Evolutionary conservation across 2,329 filamentous ascomycete species (phyloP).

Genomic region (Daldinia sp.): DNA sequence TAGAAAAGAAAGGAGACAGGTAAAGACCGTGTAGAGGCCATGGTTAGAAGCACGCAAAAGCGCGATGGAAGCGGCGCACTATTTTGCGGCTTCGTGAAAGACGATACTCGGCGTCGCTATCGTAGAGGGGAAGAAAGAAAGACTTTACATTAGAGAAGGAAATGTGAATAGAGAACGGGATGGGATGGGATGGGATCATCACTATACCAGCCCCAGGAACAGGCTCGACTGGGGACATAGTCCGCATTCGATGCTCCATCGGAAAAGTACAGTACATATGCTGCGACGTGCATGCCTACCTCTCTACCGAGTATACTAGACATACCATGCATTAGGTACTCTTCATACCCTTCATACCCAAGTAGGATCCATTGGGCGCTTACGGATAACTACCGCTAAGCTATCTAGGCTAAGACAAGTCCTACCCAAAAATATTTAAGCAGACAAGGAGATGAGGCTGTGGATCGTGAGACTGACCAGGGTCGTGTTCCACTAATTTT

Average conservation of each 20-base stretch:
- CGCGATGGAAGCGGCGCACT: slow-evolving; percentile 13
- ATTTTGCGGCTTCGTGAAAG: slow-evolving; percentile 16
- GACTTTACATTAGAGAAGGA: slow-evolving; percentile 23
- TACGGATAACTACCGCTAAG: slow-evolving; percentile 19
- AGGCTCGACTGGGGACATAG: slow-evolving; percentile 14
- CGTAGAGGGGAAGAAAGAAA: slow-evolving; percentile 12
- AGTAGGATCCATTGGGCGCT: slow-evolving; percentile 21
- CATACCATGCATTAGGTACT: too few relatives aligned
- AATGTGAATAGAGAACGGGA: slow-evolving; percentile 13
- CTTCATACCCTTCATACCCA: too few relatives aligned
- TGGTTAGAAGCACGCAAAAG: slow-evolving; percentile 25
- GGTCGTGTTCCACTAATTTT: slow-evolving; percentile 7
- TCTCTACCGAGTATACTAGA: background rate
- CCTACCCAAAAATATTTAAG: slow-evolving; percentile 2
- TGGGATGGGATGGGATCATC: background rate
- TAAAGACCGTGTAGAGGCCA: slow-evolving; percentile 37
- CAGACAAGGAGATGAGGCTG: slow-evolving; percentile 26
- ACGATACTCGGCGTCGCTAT: slow-evolving; percentile 21
- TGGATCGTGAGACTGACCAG: slow-evolving; percentile 27
- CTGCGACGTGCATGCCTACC: slow-evolving; percentile 14
- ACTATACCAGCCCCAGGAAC: slow-evolving; percentile 15
- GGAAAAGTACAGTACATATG: slow-evolving; percentile 22
- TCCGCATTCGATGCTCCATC: slow-evolving; percentile 11
- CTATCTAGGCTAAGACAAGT: slow-evolving; percentile 7
- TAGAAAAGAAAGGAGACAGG: slow-evolving; percentile 40